Conservation (phyloP, 352 stramenopile genomes). For the Globisporangium irregulare region DNA sequence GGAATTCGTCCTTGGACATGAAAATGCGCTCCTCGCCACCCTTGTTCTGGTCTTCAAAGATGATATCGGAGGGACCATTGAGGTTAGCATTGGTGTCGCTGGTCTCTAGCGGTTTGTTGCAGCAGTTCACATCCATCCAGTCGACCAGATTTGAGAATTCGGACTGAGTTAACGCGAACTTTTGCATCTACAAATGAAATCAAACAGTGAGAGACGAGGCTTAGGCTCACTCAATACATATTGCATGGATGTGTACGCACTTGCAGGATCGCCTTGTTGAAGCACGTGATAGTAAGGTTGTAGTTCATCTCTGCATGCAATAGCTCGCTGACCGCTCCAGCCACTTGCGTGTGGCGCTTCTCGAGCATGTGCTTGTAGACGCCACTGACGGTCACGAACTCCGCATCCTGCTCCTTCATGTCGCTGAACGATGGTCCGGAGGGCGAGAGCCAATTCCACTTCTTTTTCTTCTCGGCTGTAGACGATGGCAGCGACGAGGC, state of each 20-base stretch:
- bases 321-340: neutral
- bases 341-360: conserved; percentile 1
- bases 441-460: conserved; percentile 1
- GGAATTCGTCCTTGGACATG: too few relatives aligned
- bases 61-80: too few relatives aligned
- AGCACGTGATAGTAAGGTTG: conserved; percentile 1
- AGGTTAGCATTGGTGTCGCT: too few relatives aligned
- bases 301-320: neutral
- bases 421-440: neutral
- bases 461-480: neutral
- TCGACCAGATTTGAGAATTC: neutral
- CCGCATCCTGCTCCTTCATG: neutral
- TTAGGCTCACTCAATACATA: too few relatives aligned
- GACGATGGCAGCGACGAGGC: neutral
- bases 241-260: neutral
- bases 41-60: too few relatives aligned
- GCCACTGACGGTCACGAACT: conserved; percentile 1
- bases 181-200: neutral
- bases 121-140: conserved; percentile 1
- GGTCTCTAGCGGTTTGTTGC: neutral
- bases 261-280: conserved; percentile 1
- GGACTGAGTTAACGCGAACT: neutral
- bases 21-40: too few relatives aligned
- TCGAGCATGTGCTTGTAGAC: conserved; percentile 6
- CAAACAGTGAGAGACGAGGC: neutral